These are phyloP conservation scores for Pelargonium citronellum DNA, from an alignment of 441 rosid genomes.

Conservation along the genomic window DNA sequence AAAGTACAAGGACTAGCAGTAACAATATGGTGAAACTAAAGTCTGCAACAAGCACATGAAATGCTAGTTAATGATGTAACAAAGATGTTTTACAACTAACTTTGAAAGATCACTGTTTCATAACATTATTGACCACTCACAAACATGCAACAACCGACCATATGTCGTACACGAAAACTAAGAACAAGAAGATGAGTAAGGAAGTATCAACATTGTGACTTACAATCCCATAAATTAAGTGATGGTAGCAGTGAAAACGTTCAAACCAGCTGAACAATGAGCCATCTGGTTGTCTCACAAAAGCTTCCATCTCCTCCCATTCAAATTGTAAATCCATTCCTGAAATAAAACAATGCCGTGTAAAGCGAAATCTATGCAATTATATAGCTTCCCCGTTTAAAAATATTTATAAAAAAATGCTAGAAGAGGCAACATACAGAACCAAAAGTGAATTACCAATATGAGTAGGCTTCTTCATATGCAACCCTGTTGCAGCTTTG, in stretches of 20 bases:
- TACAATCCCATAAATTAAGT: conserved; percentile 62
- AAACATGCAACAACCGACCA: not conserved
- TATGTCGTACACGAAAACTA: not conserved
- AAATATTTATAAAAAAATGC: not conserved
- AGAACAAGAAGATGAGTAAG: not conserved
- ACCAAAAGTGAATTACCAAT: conserved; percentile 41
- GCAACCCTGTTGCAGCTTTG: conserved; percentile 67
- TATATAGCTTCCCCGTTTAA: not conserved
- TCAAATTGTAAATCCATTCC: conserved; percentile 88
- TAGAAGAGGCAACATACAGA: not conserved
- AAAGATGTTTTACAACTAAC: no score
- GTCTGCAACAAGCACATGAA: no score
- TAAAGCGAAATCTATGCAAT: not conserved
- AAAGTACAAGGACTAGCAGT: not conserved
- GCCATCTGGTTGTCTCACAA: conserved; percentile 75
- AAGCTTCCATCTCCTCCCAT: conserved; percentile 71
- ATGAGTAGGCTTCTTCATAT: conserved; percentile 70
- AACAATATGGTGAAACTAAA: no score
- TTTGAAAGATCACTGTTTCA: no score
- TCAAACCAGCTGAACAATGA: conserved; percentile 87
- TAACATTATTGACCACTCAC: not conserved
- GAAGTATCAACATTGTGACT: conserved; percentile 22
- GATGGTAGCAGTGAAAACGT: conserved; percentile 67
- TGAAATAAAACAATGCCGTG: conserved; percentile 27
- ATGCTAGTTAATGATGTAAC: no score